These are phyloP conservation scores for Cunninghamia lanceolata DNA, from an alignment of 75 land plant genomes.

Conservation along the genomic window DNA sequence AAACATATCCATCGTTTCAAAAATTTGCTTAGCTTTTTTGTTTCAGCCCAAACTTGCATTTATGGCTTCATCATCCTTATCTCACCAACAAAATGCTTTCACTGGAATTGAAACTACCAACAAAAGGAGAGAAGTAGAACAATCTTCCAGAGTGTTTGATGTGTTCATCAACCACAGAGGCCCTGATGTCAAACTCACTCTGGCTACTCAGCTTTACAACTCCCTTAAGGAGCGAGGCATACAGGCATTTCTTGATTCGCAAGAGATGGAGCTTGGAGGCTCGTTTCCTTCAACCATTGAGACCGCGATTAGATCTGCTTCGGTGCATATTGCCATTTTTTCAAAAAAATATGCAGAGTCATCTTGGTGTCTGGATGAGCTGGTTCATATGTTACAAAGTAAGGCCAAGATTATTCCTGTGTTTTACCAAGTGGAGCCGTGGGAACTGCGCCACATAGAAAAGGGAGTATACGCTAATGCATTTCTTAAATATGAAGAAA, in stretches of 20 bases:
- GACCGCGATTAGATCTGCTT: neutral
- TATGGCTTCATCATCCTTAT: neutral
- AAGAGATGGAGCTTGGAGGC: neutral
- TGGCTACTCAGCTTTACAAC: neutral
- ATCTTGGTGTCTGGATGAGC: neutral
- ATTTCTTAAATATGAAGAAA: neutral
- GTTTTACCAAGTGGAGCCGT: neutral
- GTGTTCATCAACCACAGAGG: slow-evolving; percentile 7
- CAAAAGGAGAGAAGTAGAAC: neutral
- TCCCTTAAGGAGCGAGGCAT: neutral
- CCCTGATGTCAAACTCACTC: neutral
- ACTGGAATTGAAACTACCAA: neutral
- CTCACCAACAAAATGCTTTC: neutral
- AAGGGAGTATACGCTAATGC: neutral
- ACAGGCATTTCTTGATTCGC: neutral
- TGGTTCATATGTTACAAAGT: neutral
- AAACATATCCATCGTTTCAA: too few relatives aligned
- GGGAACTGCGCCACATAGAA: neutral
- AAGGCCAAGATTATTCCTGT: neutral
- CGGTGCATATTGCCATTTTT: neutral
- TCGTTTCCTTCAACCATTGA: neutral
- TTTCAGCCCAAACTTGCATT: too few relatives aligned
- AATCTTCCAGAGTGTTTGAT: neutral
- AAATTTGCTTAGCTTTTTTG: too few relatives aligned
- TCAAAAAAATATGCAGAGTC: neutral